Conservation (phyloP, 2,329 filamentous ascomycete genomes). For the Diaporthe ampelina region DNA sequence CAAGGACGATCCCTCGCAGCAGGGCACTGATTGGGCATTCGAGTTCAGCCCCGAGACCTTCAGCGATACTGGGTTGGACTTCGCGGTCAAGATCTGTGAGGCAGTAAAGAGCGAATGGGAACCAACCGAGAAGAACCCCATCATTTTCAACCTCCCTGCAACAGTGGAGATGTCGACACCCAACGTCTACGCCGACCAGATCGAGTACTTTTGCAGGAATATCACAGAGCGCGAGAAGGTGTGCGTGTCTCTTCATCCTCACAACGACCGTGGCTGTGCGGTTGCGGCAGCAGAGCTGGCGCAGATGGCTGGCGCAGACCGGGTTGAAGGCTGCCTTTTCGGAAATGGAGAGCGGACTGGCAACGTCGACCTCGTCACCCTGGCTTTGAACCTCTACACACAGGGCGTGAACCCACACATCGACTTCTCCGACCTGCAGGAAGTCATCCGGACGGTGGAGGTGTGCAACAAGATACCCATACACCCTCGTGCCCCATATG, state of each 20-base stretch:
- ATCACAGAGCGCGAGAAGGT: slow-evolving; percentile 89
- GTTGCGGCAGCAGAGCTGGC: slow-evolving; percentile 91
- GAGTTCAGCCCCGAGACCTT: slow-evolving; percentile 92
- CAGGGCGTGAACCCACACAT: slow-evolving; percentile 88
- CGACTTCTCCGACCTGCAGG: slow-evolving; percentile 91
- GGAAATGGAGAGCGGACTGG: slow-evolving; percentile 96
- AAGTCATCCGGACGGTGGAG: slow-evolving; percentile 90
- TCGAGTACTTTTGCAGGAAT: slow-evolving; percentile 93
- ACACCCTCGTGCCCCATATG: slow-evolving; percentile 90
- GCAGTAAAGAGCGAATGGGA: slow-evolving; percentile 96
- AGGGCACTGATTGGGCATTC: slow-evolving; percentile 78
- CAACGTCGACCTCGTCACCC: slow-evolving; percentile 93
- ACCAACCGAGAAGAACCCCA: slow-evolving; percentile 81
- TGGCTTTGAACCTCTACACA: slow-evolving; percentile 94
- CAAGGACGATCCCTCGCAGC: slow-evolving; percentile 76
- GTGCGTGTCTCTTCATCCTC: slow-evolving; percentile 90
- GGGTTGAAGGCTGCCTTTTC: slow-evolving; percentile 94
- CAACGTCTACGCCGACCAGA: slow-evolving; percentile 95
- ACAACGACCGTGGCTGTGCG: slow-evolving; percentile 94
- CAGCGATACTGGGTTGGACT: slow-evolving; percentile 90
- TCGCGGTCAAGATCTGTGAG: slow-evolving; percentile 85
- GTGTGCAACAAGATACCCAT: slow-evolving; percentile 95
- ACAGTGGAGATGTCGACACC: slow-evolving; percentile 96
- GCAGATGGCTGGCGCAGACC: slow-evolving; percentile 95
- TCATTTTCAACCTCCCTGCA: slow-evolving; percentile 97